Evolutionary conservation across 1,139 yeast species (phyloP), one percentile per base, ranked within the genome.

Genomic region (Yamadazyma pseudoaaseri): DNA sequence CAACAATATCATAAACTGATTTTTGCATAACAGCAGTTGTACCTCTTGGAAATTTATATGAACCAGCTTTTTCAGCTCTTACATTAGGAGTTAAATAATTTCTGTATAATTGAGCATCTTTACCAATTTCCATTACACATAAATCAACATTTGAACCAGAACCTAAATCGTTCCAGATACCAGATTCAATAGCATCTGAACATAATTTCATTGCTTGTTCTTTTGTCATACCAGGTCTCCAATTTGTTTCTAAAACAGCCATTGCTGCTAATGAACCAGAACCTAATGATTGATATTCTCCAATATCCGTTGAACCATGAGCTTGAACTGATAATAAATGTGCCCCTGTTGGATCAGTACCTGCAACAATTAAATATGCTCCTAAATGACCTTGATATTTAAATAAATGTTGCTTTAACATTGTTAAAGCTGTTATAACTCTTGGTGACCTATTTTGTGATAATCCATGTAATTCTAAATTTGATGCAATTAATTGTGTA

Each of bases 251-350:
- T 51, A 92, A 71, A 15, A 92, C 94, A 2, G 98, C 96, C 96
- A 92, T 92, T 11, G 98, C 98, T 3, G 98, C 97, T 59, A 92
- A 76, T n/a, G 97, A 89, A 43, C 98, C 98, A 3, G 96, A 86
- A 5, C 98, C 98, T 47, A 92, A 71, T 8, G 97, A 82, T 58
- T 83, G 86, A 60, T 89, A 92, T 54, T 79, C 86, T 7, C 97
- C 97, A 38, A 90, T 84, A 60, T 92, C 97, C 12, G 97, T 90
- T 9, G 96, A 87, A 14, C 98, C 98, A 58, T 92, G 98, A 3
- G 98, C 98, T 53, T 92, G 97, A 27, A 92, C 86, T 1, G 96
- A 82, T 58, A 87, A 81, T 51, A 92, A 72, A 54, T 90, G 95
- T 3, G 96, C 86, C 2, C 97, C 98, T 0, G 97, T 86, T 26